Evolutionary conservation across 768 basidiomycete genomes (phyloP), one percentile per base, ranked within the genome.

Genomic region (Lactarius evosmus): DNA sequence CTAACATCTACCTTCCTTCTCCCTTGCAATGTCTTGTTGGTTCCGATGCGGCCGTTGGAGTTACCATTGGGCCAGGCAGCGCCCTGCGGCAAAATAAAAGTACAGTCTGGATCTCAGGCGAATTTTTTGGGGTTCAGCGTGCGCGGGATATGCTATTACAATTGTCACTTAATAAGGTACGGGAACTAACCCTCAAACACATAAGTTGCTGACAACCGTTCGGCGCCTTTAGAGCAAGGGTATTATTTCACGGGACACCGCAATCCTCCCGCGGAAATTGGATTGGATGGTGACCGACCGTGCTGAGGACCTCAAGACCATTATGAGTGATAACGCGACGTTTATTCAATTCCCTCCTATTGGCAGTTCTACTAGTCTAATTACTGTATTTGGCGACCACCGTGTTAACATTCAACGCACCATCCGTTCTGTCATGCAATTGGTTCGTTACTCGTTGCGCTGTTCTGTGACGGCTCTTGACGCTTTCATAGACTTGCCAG

Each of bases 211-310:
- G 22, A 62, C 19, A 27, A 29, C 27, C 19, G 8, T 63, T 55
- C 22, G 50, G 51, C 58, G 27, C 34, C 54, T 41, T 25, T 70
- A 98, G 96, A 88, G 87, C 72, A 94, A 95, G 74, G 82, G 85
- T 53, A 85, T 97, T 63, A 87, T 97, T 62, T 95, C 96, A 8
- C 80, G 93, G 64, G 95, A 99, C 73, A 94, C 93, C 17, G 92
- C 94, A 6, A 90, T 98, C 60, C 83, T 97, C 27, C 96, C 96
- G 61, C 89, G 96, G 66, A 99, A 99, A 74, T 81, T 99, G 66
- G 96, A 99, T 71, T 98, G 96, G 95, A 89, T 99, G 85, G 85
- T 97, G 60, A 92, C 91, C n/a, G 93, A 99, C 74, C 87, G 91
- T n/a, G 79, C 89, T 12, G 95, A 98, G 32, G 96, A 98, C 67